Percentiles rank a stretch among this genome's conserved stretches.
Conservation (phyloP, 2,329 filamentous ascomycete species). For the Trichothecium sympodiale region DNA sequence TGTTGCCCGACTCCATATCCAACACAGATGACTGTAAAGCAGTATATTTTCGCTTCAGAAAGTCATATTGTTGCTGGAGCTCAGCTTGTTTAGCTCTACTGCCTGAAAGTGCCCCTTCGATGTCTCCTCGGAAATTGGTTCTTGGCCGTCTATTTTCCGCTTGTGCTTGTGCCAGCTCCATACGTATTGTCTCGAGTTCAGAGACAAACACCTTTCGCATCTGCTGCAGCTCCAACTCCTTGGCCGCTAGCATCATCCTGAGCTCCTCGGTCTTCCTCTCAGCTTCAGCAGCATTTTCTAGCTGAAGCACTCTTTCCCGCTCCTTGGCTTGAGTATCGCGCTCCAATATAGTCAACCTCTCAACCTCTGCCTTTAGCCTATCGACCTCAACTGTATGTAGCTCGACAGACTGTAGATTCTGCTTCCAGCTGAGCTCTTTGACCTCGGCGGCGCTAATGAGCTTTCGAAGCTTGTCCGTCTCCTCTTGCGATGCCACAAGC, state of each 20-base stretch:
- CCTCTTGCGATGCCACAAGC: constrained; percentile 43
- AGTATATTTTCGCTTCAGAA: constrained; percentile 40
- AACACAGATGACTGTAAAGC: constrained; percentile 38
- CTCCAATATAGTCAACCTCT: constrained; percentile 48
- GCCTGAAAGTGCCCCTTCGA: constrained; percentile 29
- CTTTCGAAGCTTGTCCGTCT: constrained; percentile 53
- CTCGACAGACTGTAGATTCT: constrained; percentile 53
- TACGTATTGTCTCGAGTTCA: constrained; percentile 36
- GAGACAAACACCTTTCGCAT: constrained; percentile 31
- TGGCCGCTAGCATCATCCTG: constrained; percentile 43
- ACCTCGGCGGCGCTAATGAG: constrained; percentile 60
- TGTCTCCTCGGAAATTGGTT: neutral
- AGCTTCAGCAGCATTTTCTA: constrained; percentile 46
- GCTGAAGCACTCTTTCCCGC: constrained; percentile 43
- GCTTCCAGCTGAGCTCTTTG: constrained; percentile 51
- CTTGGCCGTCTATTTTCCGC: constrained; percentile 13
- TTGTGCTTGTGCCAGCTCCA: constrained; percentile 29
- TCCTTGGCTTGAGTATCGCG: constrained; percentile 55
- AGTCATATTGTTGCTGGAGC: constrained; percentile 38
- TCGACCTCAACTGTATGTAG: constrained; percentile 50
- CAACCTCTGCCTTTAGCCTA: constrained; percentile 45
- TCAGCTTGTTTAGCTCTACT: constrained; percentile 42
- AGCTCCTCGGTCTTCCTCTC: constrained; percentile 48
- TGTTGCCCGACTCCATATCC: constrained; percentile 29
- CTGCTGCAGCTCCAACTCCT: constrained; percentile 34